Percentiles rank a stretch among this genome's conserved stretches.
These are phyloP conservation scores for Ophiostoma novo-ulmi DNA, from an alignment of 2,329 filamentous ascomycete species.

Conservation along the genomic window DNA sequence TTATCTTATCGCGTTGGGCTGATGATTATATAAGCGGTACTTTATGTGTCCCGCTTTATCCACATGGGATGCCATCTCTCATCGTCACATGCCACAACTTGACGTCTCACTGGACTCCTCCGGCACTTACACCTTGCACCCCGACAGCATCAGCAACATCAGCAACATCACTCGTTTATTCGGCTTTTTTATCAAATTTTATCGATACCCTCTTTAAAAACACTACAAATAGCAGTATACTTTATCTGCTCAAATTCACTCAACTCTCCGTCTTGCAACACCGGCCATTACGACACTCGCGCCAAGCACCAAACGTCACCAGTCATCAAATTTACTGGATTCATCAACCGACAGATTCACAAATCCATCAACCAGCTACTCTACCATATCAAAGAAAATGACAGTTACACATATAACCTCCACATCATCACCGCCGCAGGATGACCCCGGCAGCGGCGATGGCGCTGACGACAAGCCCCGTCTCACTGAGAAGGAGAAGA, in stretches of 20 bases:
- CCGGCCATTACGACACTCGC: too few relatives aligned
- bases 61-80: background rate
- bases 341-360: background rate
- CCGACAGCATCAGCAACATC: too few relatives aligned
- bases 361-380: background rate
- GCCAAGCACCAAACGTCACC: background rate
- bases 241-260: too few relatives aligned
- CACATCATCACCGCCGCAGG: constrained; percentile 15
- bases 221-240: too few relatives aligned
- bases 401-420: constrained; percentile 18
- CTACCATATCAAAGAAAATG: background rate
- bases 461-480: constrained; percentile 32
- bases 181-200: background rate
- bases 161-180: background rate
- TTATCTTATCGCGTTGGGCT: background rate
- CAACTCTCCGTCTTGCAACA: too few relatives aligned
- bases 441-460: constrained; percentile 20
- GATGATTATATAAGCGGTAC: background rate
- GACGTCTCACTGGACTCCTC: background rate
- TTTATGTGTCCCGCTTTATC: background rate
- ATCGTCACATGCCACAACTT: constrained; percentile 7
- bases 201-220: too few relatives aligned
- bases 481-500: constrained; percentile 39
- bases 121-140: background rate
- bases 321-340: background rate